Evolutionary conservation across 345 rosid genomes (phyloP), one percentile per base, ranked within the genome.

Genomic region (Populus pruinosa): DNA sequence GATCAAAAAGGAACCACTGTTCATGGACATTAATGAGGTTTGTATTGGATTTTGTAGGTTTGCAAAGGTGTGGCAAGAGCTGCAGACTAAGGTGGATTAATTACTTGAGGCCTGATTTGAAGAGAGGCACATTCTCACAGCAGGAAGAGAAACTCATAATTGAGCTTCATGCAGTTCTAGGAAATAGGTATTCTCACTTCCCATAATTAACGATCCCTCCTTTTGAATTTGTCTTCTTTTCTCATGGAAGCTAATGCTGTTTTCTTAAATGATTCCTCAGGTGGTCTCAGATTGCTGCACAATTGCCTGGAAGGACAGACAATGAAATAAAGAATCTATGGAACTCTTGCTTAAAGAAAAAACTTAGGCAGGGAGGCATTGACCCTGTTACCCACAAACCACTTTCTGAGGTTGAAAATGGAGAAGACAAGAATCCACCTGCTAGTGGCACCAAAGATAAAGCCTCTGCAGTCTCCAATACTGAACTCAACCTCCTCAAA

Each of bases 61-160:
- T 94, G 71, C 98, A 93, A 72, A 89, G 98, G 81, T 94, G 98
- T 81, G 98, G 98, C n/a, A 94, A 94, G 82, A 94, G 98, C 77
- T 94, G 98, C 83, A 88, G 98, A 77, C 84, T 94, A 73, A 89
- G 98, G 78, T 94, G 98, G 98, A 94, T 94, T 77, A 94, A 94
- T 78, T 93, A 95, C 86, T 67, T 95, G 79, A 89, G 99, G 86
- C 99, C 99, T 73, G 99, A 95, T 89, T 90, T 95, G 83, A 95
- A 95, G 85, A 79, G 99, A 86, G 99, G 99, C 79, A 89, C 96
- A 90, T 93, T 95, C 79, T 95, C 99, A 53, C 91, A 87, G 25
- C 90, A 90, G 76, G 99, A 95, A 87, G 99, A 95, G 88, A 85
- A 86, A 76, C 91, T 89, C 76, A 93, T 95, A 67, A 82, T 95